Base-by-base conservation (phyloP, 1,284 basidiomycete species). In the Butyriboletus appendiculatus region DNA sequence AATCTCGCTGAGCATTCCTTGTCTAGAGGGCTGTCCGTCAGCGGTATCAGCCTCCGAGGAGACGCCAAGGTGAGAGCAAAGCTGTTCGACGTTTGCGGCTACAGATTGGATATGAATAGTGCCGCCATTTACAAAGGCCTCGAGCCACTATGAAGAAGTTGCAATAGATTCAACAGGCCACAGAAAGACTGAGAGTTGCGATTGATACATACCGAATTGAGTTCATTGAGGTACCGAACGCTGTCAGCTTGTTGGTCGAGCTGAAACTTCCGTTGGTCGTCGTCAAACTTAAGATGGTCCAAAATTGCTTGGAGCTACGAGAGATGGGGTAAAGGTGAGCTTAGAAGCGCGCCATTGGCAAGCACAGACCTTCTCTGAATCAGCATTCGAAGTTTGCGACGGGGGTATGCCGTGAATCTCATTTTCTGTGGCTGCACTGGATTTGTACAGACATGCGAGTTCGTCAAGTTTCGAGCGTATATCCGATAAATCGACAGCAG, bases 71-170 rank as follows among this genome's bases (percentile, higher is more conserved):
- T 81, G 77, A 52, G 76, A 71, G 58, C 81, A 82, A 20, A 93
- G 74, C 24, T 80, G 76, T 40, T 88, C 81, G 1, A 93, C 74
- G 42, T 81, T 80, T 20, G 74, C 73, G 9, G 82, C 80, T 34
- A 92, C 77, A 28, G 72, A 72, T 62, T 87, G 81, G 28, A 91
- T 84, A 57, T 92, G 87, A 16, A 78, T 78, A 0, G 86, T 85
- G 9, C 86, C 85, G 50, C 86, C 85, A 43, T 82, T 82, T 38
- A 92, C 88, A 65, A 93, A 92, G 4, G 84, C 76, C 61, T 92
- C 90, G 30, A 94, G 78, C 92, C 92, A 94, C 88, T 90, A 44
- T 5, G 24, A n/a, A 52, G 10, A n/a, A 9, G 39, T 48, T 24
- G 16, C 3, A 24, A 45, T 30, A 34, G 14, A 49, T 32, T 52